Base-by-base conservation (phyloP, 2,329 filamentous ascomycete genomes). In the Cladophialophora bantiana region DNA sequence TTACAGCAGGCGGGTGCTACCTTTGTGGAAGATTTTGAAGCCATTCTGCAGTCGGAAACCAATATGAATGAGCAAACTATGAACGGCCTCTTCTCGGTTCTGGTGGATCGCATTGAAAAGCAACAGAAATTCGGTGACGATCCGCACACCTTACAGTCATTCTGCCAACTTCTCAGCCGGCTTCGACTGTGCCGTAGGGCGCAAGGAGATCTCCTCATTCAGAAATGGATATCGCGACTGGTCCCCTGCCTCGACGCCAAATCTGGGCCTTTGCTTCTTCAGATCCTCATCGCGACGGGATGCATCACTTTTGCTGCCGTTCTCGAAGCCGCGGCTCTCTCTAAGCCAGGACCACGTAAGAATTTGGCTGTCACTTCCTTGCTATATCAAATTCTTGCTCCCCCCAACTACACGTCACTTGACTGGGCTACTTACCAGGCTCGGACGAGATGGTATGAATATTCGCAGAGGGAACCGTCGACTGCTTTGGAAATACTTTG, bases 61-160 rank as follows among this genome's bases (percentile, higher is more conserved):
- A 77, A 77, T 52, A 81, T 83, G 76, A 81, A 82, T 63, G 80
- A 83, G 64, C 75, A 78, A 36, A 80, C 78, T 2, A 73, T 83
- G 72, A 75, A 76, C 38, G 74, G 77, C 4, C 73, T 83, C 1
- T 83, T 83, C 68, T 74, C 75, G 15, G 77, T 76, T 12, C 74
- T 84, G 31, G 75, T 75, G 31, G 78, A 78, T 60, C 74, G 78
- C 45, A 71, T 83, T 48, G 77, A 77, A 59, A 74, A 70, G 38
- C 72, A 74, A 45, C 70, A 67, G n/a, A 74, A 78, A 42, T 76
- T 74, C 32, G 67, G 40, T 15, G 64, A 69, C 31, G 70, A 72
- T 54, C 73, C 75, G 4, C 72, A 75, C 2, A 78, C 77, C 60
- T 76, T 70, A 9, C 59, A 80, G 20, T 77, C 75, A 7, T 70